Evolutionary conservation across 106 monocot species (phyloP), one percentile per base, ranked within the genome.

Genomic region (Alisma plantagoaquatica): DNA sequence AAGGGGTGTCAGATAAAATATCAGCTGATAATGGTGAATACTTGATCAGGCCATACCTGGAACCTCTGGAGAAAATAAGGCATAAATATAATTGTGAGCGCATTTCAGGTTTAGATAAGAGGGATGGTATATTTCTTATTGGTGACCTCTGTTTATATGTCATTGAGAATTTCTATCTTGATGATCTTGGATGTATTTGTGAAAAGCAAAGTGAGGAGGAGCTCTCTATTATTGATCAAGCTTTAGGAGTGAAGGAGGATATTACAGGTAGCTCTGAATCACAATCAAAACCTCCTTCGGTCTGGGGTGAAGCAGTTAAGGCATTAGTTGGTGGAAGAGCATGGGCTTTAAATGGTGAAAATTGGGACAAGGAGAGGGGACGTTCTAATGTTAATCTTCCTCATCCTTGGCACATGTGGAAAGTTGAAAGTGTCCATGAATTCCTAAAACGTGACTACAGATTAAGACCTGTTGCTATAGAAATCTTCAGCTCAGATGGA

Each of bases 391-490:
- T 81, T 50, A 98, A 82, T 68, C 57, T 90, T 54, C 90, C 85
- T 43, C 98, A 98, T 64, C 78, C 71, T 46, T 98, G 98, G 98
- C 90, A 90, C 68, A 98, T 98, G 98, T 98, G 98, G 98, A 98
- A 98, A 64, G 74, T 98, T 66, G 85, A 98, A 70, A 90, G 71
- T 71, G 75, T 98, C 38, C 79, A 98, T 77, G 98, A 98, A 55
- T 82, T 98, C 41, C 61, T 98, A 61, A 98, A 82, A 76, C 90
- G 98, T 56, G 98, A 98, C 64, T 98, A 98, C 35, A 89, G 90
- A 71, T 63, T 98, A 10, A 75, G 98, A 10, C 98, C 98, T 62
- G 98, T 98, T 52, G 98, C 98, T 54, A 67, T 98, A 56, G 98
- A 98, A 57, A 82, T 98, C 59, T 98, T 98, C 56, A 98, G 98